These are phyloP conservation scores for Fusarium tanahbumbuense DNA, from an alignment of 2,329 filamentous ascomycete species.

Conservation along the genomic window DNA sequence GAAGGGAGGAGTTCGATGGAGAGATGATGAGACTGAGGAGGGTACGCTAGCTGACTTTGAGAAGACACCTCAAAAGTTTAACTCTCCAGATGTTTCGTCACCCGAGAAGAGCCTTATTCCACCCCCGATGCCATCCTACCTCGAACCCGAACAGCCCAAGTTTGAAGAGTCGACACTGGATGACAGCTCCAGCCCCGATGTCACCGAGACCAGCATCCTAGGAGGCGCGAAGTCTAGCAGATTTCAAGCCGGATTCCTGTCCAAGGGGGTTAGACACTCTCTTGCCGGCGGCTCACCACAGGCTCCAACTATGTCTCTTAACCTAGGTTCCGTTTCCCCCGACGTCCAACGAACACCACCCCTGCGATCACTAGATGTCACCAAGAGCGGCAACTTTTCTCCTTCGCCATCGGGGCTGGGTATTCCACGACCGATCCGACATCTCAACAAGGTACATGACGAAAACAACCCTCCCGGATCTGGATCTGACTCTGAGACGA, in stretches of 20 bases:
- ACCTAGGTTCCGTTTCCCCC: constrained; percentile 61
- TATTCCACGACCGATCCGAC: constrained; percentile 50
- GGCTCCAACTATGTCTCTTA: constrained; percentile 67
- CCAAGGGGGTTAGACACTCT: constrained; percentile 61
- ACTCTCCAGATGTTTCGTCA: constrained; percentile 56
- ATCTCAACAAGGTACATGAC: constrained; percentile 56
- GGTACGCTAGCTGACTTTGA: constrained; percentile 90
- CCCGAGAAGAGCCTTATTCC: constrained; percentile 50
- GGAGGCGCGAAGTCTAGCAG: constrained; percentile 70
- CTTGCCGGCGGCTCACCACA: constrained; percentile 68
- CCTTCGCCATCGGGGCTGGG: constrained; percentile 54
- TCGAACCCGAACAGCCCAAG: constrained; percentile 29
- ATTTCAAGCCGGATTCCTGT: constrained; percentile 90
- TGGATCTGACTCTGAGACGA: constrained; percentile 63
- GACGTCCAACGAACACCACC: constrained; percentile 53
- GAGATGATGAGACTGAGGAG: constrained; percentile 86
- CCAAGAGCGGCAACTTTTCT: constrained; percentile 63
- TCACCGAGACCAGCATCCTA: constrained; percentile 56
- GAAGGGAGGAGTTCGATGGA: constrained; percentile 89
- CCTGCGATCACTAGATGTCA: constrained; percentile 62
- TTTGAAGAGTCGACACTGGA: neutral
- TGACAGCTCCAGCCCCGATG: constrained; percentile 66
- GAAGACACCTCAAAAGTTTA: constrained; percentile 82
- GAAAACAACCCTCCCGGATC: constrained; percentile 65
- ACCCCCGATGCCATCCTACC: constrained; percentile 40